These are phyloP conservation scores for Cenchrus americanus DNA, from an alignment of 176 grass and related monocot genomes.

Conservation along the genomic window DNA sequence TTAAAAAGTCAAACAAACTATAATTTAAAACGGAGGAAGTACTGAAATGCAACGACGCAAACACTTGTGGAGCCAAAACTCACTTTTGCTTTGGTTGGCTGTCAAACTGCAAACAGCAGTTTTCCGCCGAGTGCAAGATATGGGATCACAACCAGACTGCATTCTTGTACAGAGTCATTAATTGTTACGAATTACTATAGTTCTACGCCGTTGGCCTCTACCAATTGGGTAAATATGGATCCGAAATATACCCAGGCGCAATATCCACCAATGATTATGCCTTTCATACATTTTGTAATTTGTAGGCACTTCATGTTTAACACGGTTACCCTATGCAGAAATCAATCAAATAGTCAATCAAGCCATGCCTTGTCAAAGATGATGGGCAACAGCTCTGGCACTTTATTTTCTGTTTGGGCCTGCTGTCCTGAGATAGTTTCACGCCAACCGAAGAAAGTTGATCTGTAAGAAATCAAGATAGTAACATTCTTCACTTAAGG, in stretches of 20 bases:
- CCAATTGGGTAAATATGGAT: conserved; percentile 26
- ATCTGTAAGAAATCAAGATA: conserved; percentile 46
- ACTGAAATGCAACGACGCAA: background rate
- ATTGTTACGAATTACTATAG: conserved; percentile 26
- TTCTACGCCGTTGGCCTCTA: conserved; percentile 23
- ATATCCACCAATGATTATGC: conserved; percentile 7
- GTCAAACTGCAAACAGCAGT: background rate
- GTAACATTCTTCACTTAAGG: conserved; percentile 28
- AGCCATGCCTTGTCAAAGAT: conserved; percentile 20
- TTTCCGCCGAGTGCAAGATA: background rate
- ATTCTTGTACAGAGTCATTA: conserved; percentile 5
- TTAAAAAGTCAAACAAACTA: no score
- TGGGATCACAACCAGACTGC: background rate
- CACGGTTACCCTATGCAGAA: conserved; percentile 10
- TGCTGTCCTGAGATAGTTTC: conserved; percentile 30
- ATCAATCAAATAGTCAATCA: conserved; percentile 28
- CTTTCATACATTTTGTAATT: background rate
- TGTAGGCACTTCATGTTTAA: background rate
- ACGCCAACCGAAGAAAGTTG: conserved; percentile 25
- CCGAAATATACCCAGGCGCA: conserved; percentile 11
- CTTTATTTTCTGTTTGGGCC: conserved; percentile 25
- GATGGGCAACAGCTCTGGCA: conserved; percentile 15
- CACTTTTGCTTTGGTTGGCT: background rate
- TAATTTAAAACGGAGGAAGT: no score
- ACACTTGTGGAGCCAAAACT: background rate